Percentiles rank a stretch among this genome's conserved stretches.
phyloP scores from a whole-genome alignment of 176 grass and related monocot genomes.

The Saccharum spontaneum region DNA sequence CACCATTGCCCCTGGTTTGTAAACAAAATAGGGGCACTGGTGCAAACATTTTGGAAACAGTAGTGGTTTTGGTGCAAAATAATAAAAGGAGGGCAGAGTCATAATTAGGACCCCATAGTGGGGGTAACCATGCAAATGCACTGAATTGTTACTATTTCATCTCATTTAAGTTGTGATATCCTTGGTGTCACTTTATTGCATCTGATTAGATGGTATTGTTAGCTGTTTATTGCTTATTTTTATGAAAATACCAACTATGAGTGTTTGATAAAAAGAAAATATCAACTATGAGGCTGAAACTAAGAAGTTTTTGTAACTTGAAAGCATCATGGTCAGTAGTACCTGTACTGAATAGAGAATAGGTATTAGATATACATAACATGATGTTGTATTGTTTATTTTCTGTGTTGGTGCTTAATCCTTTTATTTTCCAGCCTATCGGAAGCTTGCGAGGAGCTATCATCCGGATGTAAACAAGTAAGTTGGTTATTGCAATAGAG shows the following conservation, averaged over 20 bases:
- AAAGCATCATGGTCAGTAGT: background rate
- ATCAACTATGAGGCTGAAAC: background rate
- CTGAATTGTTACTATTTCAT: background rate
- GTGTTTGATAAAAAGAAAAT: background rate
- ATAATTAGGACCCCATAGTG: background rate
- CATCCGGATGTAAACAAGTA: slow-evolving; percentile 99
- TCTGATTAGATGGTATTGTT: background rate
- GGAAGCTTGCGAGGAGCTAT: slow-evolving; percentile 88
- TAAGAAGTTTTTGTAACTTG: background rate
- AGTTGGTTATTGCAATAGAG: slow-evolving; percentile 33
- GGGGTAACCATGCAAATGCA: background rate
- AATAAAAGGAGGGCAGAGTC: background rate
- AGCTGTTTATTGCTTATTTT: slow-evolving; percentile 9
- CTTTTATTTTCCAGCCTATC: slow-evolving; percentile 66
- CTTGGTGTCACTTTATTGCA: background rate
- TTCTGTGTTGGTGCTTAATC: slow-evolving; percentile 25
- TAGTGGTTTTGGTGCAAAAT: background rate
- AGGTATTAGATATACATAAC: background rate
- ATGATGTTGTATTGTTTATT: background rate
- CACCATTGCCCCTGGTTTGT: background rate
- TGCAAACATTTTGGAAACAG: background rate
- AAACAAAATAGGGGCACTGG: background rate
- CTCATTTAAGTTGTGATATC: slow-evolving; percentile 7
- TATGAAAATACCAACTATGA: background rate
- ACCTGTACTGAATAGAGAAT: background rate